phyloP scores from a whole-genome alignment of 2,329 filamentous ascomycete species.

The Dothistroma septosporum region DNA sequence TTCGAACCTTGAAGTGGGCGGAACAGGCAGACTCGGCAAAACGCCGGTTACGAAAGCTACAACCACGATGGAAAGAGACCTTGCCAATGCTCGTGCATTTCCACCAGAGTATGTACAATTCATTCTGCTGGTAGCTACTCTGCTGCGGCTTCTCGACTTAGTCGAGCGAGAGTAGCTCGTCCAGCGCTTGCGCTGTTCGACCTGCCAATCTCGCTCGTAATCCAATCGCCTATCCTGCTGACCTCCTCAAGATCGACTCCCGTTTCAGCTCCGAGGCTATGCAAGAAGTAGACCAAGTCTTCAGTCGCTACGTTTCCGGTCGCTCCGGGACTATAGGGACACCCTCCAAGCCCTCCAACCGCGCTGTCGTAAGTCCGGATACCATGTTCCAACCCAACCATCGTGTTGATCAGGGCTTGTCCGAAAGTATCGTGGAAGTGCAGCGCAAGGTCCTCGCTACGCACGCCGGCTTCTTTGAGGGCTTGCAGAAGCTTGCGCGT shows the following conservation, averaged over 20 bases:
- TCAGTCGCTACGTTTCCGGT: conserved; percentile 85
- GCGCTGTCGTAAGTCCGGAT: conserved; percentile 75
- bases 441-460: conserved; percentile 65
- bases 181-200: conserved; percentile 64
- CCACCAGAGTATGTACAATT: neutral
- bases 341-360: conserved; percentile 76
- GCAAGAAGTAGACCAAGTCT: conserved; percentile 72
- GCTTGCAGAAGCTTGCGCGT: conserved; percentile 63
- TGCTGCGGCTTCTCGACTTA: conserved; percentile 17
- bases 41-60: neutral
- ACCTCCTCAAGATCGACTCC: conserved; percentile 67
- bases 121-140: neutral
- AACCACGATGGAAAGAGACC: neutral
- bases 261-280: conserved; percentile 69
- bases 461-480: conserved; percentile 62
- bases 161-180: conserved; percentile 47
- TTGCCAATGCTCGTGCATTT: neutral
- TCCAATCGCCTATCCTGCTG: conserved; percentile 68
- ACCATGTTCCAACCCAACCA: conserved; percentile 71
- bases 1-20: neutral
- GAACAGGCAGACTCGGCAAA: neutral
- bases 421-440: conserved; percentile 91
- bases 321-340: conserved; percentile 78
- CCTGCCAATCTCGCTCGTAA: conserved; percentile 60
- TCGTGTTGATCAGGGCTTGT: conserved; percentile 76